Evolutionary conservation across 768 basidiomycete species (phyloP).

Genomic region (Lepiota brunneoincarnata): DNA sequence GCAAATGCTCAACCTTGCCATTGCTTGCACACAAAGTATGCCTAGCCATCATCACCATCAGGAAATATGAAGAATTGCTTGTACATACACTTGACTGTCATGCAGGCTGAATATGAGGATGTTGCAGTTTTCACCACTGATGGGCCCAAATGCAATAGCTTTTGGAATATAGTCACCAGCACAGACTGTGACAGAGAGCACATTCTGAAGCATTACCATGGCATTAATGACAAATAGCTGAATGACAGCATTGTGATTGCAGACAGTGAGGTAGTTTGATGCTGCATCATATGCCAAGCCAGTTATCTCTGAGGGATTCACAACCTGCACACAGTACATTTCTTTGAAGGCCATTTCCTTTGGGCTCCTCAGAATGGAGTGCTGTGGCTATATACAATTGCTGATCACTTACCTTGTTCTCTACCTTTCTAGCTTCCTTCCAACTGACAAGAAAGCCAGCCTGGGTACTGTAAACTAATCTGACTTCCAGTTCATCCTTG

Average conservation of each 20-base stretch:
- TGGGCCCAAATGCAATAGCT: no score
- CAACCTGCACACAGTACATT: neutral
- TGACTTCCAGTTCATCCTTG: neutral
- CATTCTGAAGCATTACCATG: neutral
- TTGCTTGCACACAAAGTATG: no score
- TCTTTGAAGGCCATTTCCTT: neutral
- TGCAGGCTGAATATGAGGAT: no score
- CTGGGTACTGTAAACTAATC: neutral
- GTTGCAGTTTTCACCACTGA: no score
- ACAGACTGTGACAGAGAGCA: no score
- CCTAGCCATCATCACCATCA: no score
- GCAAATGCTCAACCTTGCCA: no score
- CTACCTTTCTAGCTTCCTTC: neutral
- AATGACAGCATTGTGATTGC: neutral
- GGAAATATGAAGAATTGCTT: no score
- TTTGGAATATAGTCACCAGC: no score
- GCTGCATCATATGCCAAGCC: neutral
- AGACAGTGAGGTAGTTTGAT: neutral
- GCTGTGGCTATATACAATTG: neutral
- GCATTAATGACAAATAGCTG: neutral
- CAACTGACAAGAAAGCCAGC: neutral
- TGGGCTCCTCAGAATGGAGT: no score
- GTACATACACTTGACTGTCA: no score
- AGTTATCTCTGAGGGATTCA: neutral
- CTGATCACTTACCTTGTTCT: neutral